Percentiles rank a stretch among this genome's conserved stretches.
Evolutionary conservation across 1,284 basidiomycete species (phyloP).

Genomic region (Somion occarium): DNA sequence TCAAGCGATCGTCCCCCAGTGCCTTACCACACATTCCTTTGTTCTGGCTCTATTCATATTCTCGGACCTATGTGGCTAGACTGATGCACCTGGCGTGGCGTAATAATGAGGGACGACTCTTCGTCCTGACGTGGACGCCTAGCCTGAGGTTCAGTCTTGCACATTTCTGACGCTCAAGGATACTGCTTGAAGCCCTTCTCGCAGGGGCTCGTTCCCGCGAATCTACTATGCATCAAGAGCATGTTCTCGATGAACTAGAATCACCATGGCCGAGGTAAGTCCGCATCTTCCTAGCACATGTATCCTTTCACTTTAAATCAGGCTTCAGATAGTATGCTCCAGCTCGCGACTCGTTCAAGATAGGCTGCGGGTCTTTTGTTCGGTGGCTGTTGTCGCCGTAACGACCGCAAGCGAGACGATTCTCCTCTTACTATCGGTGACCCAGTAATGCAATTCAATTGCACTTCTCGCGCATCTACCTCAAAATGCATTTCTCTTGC

Average conservation of each 20-base stretch:
- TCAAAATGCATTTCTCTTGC: no score
- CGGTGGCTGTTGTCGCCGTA: not conserved
- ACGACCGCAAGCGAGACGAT: not conserved
- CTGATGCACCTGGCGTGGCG: not conserved
- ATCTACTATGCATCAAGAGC: not conserved
- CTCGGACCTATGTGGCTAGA: constrained; percentile 1
- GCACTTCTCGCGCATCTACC: not conserved
- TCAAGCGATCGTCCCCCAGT: constrained; percentile 5
- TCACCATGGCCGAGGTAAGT: not conserved
- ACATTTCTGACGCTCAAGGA: not conserved
- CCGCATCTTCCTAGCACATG: constrained; percentile 4
- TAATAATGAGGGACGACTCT: not conserved
- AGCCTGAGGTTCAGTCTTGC: not conserved
- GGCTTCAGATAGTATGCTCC: not conserved
- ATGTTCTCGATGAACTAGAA: not conserved
- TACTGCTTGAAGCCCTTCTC: not conserved
- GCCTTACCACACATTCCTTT: constrained; percentile 7
- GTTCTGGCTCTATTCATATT: not conserved
- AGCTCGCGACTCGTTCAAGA: not conserved
- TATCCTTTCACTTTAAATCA: not conserved
- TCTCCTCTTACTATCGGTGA: not conserved
- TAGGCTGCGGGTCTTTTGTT: not conserved
- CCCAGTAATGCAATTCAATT: not conserved
- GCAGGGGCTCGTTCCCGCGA: not conserved
- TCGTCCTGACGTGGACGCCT: not conserved